Evolutionary conservation across 1,284 basidiomycete genomes (phyloP).

Genomic region (Ganoderma lucidum): DNA sequence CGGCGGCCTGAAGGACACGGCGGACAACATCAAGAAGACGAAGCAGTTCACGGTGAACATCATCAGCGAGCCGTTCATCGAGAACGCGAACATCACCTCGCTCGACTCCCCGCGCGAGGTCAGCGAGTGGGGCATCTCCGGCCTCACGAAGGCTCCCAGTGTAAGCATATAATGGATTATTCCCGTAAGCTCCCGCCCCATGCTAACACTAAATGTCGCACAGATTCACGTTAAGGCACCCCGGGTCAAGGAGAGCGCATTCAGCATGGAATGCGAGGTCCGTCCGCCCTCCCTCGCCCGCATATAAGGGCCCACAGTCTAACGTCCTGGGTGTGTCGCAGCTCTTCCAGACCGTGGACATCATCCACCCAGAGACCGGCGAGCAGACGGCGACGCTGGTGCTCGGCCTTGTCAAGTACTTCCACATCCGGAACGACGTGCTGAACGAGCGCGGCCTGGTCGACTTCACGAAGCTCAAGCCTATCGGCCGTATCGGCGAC

Average conservation of each 20-base stretch:
- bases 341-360: conserved; percentile 66
- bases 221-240: conserved; percentile 61
- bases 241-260: conserved; percentile 60
- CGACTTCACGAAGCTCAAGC: conserved; percentile 65
- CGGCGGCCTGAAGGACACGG: conserved; percentile 67
- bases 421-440: conserved; percentile 67
- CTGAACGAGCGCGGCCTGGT: conserved; percentile 56
- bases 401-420: conserved; percentile 68
- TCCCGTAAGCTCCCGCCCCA: neutral
- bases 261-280: conserved; percentile 79
- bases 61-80: conserved; percentile 78
- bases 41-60: conserved; percentile 82
- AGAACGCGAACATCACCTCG: conserved; percentile 75
- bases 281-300: conserved; percentile 24
- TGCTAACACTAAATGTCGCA: neutral
- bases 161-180: conserved; percentile 44
- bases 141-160: conserved; percentile 68
- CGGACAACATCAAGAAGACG: conserved; percentile 70
- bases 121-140: conserved; percentile 79
- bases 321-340: conserved; percentile 30
- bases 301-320: conserved; percentile 2
- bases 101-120: conserved; percentile 71
- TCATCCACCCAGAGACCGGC: conserved; percentile 51
- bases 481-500: conserved; percentile 72
- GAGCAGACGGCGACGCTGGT: conserved; percentile 63